Conservation (phyloP, 2,329 filamentous ascomycete species). For the Pyricularia sp. region DNA sequence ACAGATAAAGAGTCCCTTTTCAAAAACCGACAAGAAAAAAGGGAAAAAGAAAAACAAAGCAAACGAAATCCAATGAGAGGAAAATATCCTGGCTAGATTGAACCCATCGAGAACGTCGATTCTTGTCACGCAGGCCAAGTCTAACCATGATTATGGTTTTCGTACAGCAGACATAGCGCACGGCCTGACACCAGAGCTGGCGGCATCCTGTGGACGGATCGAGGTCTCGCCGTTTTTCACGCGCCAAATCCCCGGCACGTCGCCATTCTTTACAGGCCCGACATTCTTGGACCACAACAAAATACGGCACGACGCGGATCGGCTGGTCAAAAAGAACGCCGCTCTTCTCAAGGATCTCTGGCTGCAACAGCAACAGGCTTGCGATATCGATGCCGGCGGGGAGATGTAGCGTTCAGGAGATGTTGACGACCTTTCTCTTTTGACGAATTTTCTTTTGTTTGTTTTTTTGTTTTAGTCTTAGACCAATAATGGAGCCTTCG, state of each 20-base stretch:
- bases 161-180: not conserved
- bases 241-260: not conserved
- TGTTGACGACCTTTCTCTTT: too few species aligned
- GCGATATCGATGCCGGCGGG: not conserved
- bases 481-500: too few species aligned
- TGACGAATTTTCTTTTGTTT: too few species aligned
- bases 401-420: too few species aligned
- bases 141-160: not conserved
- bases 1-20: too few species aligned
- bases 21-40: not conserved
- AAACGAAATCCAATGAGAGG: not conserved
- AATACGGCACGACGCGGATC: not conserved
- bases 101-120: not conserved
- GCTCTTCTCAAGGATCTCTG: not conserved
- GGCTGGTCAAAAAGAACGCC: conserved; percentile 1
- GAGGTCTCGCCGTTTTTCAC: not conserved
- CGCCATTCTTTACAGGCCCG: not conserved
- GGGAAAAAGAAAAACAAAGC: not conserved
- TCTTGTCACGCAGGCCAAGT: not conserved
- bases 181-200: not conserved
- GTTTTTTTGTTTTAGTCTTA: too few species aligned
- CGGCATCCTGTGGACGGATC: not conserved
- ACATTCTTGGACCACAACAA: not conserved
- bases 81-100: not conserved
- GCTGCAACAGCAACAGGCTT: not conserved